Evolutionary conservation across 2,329 filamentous ascomycete species (phyloP), one percentile per base, ranked within the genome.

Genomic region (Stemphylium beticola): DNA sequence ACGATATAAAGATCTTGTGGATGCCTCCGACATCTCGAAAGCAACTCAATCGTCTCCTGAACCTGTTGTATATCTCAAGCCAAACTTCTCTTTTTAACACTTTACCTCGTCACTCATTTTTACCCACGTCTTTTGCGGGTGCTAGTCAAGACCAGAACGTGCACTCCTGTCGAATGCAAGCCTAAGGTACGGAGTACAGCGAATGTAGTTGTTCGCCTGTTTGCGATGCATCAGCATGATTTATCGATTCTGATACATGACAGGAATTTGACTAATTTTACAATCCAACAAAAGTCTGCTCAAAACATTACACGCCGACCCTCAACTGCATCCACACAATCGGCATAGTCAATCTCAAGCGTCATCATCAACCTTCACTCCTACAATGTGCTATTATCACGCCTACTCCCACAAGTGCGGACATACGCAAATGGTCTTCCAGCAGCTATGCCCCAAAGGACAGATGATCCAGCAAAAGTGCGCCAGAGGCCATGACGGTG

Each of bases 361-460:
- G 34, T 49, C 39, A 15, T 33, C 37, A 55, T 33, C 4, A 43
- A 42, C 24, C 10, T 20, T 15, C 40, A 29, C 12, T 2, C 15
- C 33, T 49, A 63, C 29, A n/a, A 81, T 80, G 78, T 80, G 78
- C 69, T 77, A 74, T 65, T 80, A 79, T 67, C 79, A 80, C 66
- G 78, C 78, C 42, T 78, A 81, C 69, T 73, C 69, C 3, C 74
- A 80, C 68, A 65, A 68, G 12, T 81, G 78, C 64, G 78, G 78
- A 39, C 78, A 81, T 63, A 78, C 76, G 14, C 68, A 72, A 51
- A 78, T 72, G 62, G 53, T 73, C 10, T 66, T 74, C 49, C 65
- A 68, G 31, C 60, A 69, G 41, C 57, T 70, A 18, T 74, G 71
- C 22, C 32, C 62, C 2, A 65, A 64, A 15, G 70, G 65, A 4